Evolutionary conservation across 305 asterid species (phyloP).

Genomic region (Fraxinus dipetala): DNA sequence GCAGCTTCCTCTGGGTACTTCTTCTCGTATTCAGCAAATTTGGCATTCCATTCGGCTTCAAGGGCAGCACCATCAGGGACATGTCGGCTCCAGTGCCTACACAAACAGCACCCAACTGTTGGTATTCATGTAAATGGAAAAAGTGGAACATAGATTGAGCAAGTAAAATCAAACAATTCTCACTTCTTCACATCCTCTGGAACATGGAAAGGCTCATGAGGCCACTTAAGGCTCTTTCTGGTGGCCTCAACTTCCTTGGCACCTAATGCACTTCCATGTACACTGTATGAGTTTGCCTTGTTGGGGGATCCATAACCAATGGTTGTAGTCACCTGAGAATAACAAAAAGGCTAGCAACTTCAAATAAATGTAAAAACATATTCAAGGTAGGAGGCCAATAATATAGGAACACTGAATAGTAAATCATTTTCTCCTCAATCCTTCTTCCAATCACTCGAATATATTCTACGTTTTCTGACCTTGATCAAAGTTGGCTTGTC

Average conservation of each 20-base stretch:
- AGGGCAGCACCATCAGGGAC: conserved; percentile 64
- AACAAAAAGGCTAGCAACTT: conserved; percentile 18
- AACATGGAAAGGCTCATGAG: conserved; percentile 94
- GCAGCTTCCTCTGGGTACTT: conserved; percentile 87
- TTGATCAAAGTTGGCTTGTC: conserved; percentile 96
- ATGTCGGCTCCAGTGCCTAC: conserved; percentile 90
- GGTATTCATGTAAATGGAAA: conserved; percentile 13
- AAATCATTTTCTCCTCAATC: not conserved
- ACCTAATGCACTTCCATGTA: conserved; percentile 93
- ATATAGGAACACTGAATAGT: not conserved
- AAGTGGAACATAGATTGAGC: not conserved
- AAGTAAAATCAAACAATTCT: conserved; percentile 17
- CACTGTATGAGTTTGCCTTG: conserved; percentile 94
- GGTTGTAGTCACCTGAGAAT: conserved; percentile 81
- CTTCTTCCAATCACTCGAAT: conserved; percentile 2
- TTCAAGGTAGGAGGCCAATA: not conserved
- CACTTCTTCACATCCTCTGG: conserved; percentile 97
- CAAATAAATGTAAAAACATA: not conserved
- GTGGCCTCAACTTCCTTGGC: conserved; percentile 98
- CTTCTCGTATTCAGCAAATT: conserved; percentile 81
- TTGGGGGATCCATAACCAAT: conserved; percentile 96
- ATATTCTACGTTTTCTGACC: conserved; percentile 39
- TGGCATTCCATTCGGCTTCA: conserved; percentile 89
- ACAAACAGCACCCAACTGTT: conserved; percentile 12
- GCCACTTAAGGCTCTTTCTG: conserved; percentile 88